Evolutionary conservation across 768 basidiomycete genomes (phyloP), one percentile per base, ranked within the genome.

Genomic region (Tremella fuciformis): DNA sequence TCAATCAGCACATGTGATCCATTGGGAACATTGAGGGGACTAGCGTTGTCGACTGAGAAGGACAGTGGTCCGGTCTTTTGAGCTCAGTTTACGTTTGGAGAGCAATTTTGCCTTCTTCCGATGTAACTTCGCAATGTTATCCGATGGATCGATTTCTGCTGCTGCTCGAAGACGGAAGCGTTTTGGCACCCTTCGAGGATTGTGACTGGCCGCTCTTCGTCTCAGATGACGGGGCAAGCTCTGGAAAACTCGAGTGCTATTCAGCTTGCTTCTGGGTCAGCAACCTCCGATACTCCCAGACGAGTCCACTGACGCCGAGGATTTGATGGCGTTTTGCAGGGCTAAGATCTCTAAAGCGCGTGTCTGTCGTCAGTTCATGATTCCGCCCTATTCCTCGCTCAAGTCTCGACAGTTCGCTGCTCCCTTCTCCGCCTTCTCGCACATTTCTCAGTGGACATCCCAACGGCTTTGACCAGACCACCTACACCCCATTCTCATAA

Each of bases 131-230:
- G 78, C 77, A n/a, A 70, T 75, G n/a, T 69, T 66, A 46, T 78
- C 76, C 18, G 71, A 71, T 21, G 81, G 70, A 62, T 83, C 83
- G 80, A 85, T 86, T 85, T 85, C 94, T 25, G 85, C 81, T 18
- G 81, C 81, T 2, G 94, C 93, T 73, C 88, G 88, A 47, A 84
- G 84, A 54, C 93, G 83, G 26, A 98, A 80, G 16, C 88, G 82
- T n/a, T 83, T 74, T 1, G 94, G 94, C 26, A 99, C 89, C 11
- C 93, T 85, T 3, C 91, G 86, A 21, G 91, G 86, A 76, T 97
- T 88, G 76, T 98, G 94, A 69, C 90, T 92, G 1, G 96, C 94
- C 11, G 94, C 94, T 70, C 94, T 82, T 46, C 94, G 83, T 25
- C 96, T 84, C 21, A 99, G 82, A 77, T 92, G 89, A 16, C 94